phyloP scores from a whole-genome alignment of 495 filamentous ascomycete species.

The Recurvomyces mirabilis region DNA sequence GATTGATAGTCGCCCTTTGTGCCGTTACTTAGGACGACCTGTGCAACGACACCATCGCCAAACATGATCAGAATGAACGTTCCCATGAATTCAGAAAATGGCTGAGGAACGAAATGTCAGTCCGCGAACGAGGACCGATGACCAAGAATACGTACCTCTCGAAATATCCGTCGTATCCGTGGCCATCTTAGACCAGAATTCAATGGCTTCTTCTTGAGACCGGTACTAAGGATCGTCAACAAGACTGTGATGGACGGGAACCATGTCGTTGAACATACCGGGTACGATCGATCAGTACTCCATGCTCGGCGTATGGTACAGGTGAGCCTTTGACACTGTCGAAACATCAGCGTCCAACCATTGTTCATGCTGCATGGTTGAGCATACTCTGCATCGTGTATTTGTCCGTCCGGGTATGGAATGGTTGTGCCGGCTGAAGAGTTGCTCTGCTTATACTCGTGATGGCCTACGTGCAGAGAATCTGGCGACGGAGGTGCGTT shows the following conservation, averaged over 20 bases:
- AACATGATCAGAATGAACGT: conserved; percentile 53
- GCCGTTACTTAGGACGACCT: conserved; percentile 42
- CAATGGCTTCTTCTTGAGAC: conserved; percentile 12
- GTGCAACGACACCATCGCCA: conserved; percentile 48
- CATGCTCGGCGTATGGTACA: conserved; percentile 12
- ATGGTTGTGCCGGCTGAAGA: neutral
- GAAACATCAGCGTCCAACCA: too few species aligned
- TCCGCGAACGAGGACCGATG: too few species aligned
- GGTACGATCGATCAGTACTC: conserved; percentile 16
- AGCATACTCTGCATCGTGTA: too few species aligned
- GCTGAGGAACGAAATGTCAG: too few species aligned
- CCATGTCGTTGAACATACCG: too few species aligned
- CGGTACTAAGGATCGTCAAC: too few species aligned
- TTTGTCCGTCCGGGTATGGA: too few species aligned
- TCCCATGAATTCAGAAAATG: conserved; percentile 53
- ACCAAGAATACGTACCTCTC: too few species aligned
- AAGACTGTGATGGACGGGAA: too few species aligned
- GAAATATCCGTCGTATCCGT: conserved; percentile 34
- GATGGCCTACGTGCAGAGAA: too few species aligned
- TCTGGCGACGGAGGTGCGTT: neutral
- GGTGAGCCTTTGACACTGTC: neutral
- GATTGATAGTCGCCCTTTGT: conserved; percentile 44
- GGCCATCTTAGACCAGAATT: conserved; percentile 38
- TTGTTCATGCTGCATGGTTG: too few species aligned
- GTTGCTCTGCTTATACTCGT: neutral